phyloP scores from a whole-genome alignment of 768 basidiomycete species.

The Amylocystis lapponica region DNA sequence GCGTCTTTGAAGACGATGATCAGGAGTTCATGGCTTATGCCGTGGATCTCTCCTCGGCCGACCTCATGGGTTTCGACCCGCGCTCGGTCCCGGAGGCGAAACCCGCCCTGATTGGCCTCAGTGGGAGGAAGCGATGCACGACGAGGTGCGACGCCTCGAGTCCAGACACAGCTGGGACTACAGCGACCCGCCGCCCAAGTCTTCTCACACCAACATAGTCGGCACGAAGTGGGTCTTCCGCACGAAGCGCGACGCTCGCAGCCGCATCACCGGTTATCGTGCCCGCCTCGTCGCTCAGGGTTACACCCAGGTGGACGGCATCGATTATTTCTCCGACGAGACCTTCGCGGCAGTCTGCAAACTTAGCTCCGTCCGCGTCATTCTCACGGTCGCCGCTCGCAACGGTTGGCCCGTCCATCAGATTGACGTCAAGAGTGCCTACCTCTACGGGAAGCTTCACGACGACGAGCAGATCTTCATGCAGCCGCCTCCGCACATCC shows the following conservation, averaged over 20 bases:
- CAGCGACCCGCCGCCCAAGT: neutral
- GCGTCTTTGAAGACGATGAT: too few relatives aligned
- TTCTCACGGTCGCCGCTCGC: constrained; percentile 24
- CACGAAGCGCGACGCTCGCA: constrained; percentile 23
- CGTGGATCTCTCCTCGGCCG: too few relatives aligned
- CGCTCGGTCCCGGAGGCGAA: constrained; percentile 1
- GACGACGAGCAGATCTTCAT: constrained; percentile 10
- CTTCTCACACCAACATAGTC: constrained; percentile 22
- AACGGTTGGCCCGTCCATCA: constrained; percentile 24
- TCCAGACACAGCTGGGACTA: neutral
- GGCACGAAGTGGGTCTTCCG: constrained; percentile 29
- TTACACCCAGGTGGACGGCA: constrained; percentile 26
- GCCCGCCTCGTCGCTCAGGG: constrained; percentile 27
- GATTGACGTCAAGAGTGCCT: constrained; percentile 29
- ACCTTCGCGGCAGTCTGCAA: constrained; percentile 26
- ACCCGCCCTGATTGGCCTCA: constrained; percentile 3
- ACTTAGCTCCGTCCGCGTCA: constrained; percentile 20
- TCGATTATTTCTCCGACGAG: constrained; percentile 25
- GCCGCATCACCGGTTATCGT: constrained; percentile 13
- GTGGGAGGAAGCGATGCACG: constrained; percentile 6
- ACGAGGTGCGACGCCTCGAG: constrained; percentile 3
- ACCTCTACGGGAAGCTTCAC: constrained; percentile 21
- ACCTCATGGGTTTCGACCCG: constrained; percentile 7
- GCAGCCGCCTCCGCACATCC: constrained; percentile 16
- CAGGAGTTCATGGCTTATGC: too few relatives aligned